Base-by-base conservation (phyloP, 2,329 filamentous ascomycete species). In the Talaromyces atroroseus region DNA sequence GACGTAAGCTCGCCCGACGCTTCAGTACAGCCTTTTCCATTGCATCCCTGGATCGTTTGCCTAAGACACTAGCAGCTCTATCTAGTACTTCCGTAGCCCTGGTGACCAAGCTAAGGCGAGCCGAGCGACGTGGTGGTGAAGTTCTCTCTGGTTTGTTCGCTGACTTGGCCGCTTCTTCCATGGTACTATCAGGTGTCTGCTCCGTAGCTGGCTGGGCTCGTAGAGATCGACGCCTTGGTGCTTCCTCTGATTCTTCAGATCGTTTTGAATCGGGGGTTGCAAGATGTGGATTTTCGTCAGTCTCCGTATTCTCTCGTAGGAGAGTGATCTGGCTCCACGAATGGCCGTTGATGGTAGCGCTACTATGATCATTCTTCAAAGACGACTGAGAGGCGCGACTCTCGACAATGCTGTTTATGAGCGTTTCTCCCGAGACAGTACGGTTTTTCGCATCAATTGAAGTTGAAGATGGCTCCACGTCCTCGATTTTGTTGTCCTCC, bases 41-140 rank as follows among this genome's bases (percentile, higher is more conserved):
- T 8, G 75, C 73, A 64, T 83, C 82, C 62, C 81, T 78, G 54
- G 80, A 76, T 50, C 84, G 80, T 71, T 89, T 90, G 58, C 82
- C 78, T 24, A 87, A 68, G 23, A 79, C 76, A 50, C 79, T 80
- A 48, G 63, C 61, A 77, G 71, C 66, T 77, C 83, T 65, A 66
- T 72, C 58, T 71, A 77, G 47, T 76, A 72, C 12, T 68, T 76
- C 64, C 73, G 79, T 63, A 66, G 73, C 63, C 72, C 74, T 61
- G 65, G 71, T 64, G 69, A 79, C 16, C 53, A 75, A 38, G 56
- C 70, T 72, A 54, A 77, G 65, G 47, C 78, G 74, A 49, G 72
- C 71, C 32, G 79, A 80, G 49, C 66, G 71, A 51, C 71, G 72
- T 51, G 70, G 67, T n/a, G 62, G 64, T 50, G 65, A 60, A 44